Base-by-base conservation (phyloP, 345 rosid species). In the Linum tenue region DNA sequence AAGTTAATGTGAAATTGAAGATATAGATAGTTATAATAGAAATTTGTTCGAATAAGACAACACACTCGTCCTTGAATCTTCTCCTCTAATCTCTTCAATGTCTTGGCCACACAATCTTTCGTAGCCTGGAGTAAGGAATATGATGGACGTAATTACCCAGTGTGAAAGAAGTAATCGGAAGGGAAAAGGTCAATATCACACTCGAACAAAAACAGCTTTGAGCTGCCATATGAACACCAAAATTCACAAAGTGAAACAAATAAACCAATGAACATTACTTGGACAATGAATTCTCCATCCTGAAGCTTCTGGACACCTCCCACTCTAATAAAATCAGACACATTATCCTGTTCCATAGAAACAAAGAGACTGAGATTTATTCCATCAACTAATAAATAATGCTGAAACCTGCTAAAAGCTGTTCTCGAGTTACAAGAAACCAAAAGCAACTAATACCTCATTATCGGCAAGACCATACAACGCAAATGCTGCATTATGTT, bases 401-500 rank as follows among this genome's bases (percentile, higher is more conserved):
- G 44, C 31, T 41, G 44, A 48, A 73, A 68, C 65, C 65, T 41
- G 66, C 39, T 41, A 43, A 56, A 17, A 76, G 31, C 62, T 17
- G 66, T 68, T 68, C 70, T 41, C 56, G 57, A 67, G 64, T 39
- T 63, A 56, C 38, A 65, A 76, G 59, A 7, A 16, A 64, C 37
- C 62, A 59, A 57, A 50, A 43, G n/a, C 56, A 59, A 38, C 76
- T 7, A 57, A 61, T 76, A 91, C 99, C 99, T 95, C 97, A 76
- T 95, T 95, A 70, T 95, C 99, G 51, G 96, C 97, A 69, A 95
- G 96, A 61, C 99, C 99, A 78, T 91, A 95, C 42, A 95, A 89
- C 71, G 99, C 92, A 87, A 95, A 95, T 22, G 99, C 99, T 51
- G 96, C 99, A 81, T 91, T 95, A 67, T 95, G 99, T 77, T 95